Evolutionary conservation across 2,329 filamentous ascomycete genomes (phyloP), one percentile per base, ranked within the genome.

Genomic region (Celoporthe dispersa): DNA sequence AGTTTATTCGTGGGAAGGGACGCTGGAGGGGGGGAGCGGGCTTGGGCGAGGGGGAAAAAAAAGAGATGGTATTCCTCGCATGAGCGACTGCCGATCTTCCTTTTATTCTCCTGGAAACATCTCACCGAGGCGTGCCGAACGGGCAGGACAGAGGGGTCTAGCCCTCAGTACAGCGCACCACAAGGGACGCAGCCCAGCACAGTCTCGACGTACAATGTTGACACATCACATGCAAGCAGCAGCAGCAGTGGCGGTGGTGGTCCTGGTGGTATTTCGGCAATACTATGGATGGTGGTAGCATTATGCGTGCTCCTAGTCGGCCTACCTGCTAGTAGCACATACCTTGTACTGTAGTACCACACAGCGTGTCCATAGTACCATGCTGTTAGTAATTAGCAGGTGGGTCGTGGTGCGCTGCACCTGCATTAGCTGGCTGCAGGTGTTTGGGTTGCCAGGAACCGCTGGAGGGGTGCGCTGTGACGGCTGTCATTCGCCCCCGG

Each of bases 361-460:
- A n/a, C n/a, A n/a, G n/a, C n/a, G n/a, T n/a, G n/a, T n/a, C 51
- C 51, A 55, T 55, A 28, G 51, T 53, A 53, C 51, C n/a, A 25
- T 2, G 3, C 14, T 16, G 37, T 39, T 7, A 9, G 37, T 31
- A 28, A 14, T 31, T 31, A 55, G 51, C 2, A 57, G 28, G 53
- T 57, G 53, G 53, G 53, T 31, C 53, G 53, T 6, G 14, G 3
- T 57, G 25, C 28, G 16, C 28, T 31, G 51, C 51, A 28, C 25
- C 51, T 31, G 25, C 53, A 57, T 57, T 31, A 57, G 53, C 53
- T 28, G 53, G 53, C 53, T 57, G 53, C 53, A 57, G 53, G 53
- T 57, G 53, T 7, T 7, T 16, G 31, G 19, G 25, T 28, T 31
- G 53, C 25, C 53, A 57, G 53, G 53, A 31, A 31, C 53, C 53